A percentile compares a stretch with the other conserved stretches of the same genome.
These are phyloP conservation scores for Fraxinus anomala DNA, from an alignment of 257 asterid genomes.

Conservation along the genomic window DNA sequence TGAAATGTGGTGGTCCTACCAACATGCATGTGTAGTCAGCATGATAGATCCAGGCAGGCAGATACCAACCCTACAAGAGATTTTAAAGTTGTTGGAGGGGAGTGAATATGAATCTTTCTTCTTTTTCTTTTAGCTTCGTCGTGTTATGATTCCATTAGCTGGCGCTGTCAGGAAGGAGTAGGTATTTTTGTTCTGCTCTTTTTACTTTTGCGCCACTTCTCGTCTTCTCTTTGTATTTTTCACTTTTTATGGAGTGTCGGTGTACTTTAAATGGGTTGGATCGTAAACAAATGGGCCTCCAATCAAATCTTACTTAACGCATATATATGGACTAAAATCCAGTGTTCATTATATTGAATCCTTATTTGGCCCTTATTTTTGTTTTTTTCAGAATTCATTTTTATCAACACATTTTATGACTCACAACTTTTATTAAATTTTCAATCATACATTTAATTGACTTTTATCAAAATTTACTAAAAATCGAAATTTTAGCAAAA, in stretches of 20 bases:
- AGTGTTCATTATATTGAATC: too few species aligned
- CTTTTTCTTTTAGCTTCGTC: slow-evolving; percentile 18
- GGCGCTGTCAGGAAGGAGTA: slow-evolving; percentile 28
- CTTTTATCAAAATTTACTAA: too few species aligned
- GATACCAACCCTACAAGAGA: slow-evolving; percentile 37
- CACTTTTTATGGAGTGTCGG: neutral
- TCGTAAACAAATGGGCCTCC: too few species aligned
- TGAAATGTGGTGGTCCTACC: slow-evolving; percentile 36
- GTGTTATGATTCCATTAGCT: slow-evolving; percentile 44
- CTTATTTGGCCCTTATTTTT: too few species aligned
- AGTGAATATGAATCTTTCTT: slow-evolving; percentile 18
- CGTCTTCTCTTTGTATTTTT: neutral
- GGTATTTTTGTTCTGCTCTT: slow-evolving; percentile 39
- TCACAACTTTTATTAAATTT: too few species aligned
- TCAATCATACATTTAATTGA: too few species aligned
- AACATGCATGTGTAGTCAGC: slow-evolving; percentile 16
- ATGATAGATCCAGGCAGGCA: slow-evolving; percentile 19
- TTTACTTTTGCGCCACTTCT: slow-evolving; percentile 2
- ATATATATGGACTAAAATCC: too few species aligned
- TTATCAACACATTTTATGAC: too few species aligned
- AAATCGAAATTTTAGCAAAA: too few species aligned
- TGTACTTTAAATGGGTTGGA: neutral
- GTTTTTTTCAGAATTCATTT: too few species aligned
- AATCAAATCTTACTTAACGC: too few species aligned
- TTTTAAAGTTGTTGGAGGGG: neutral